Percentiles rank a stretch among this genome's conserved stretches.
Conservation (phyloP, 2,329 filamentous ascomycete species). For the Tolypocladium inflatum region DNA sequence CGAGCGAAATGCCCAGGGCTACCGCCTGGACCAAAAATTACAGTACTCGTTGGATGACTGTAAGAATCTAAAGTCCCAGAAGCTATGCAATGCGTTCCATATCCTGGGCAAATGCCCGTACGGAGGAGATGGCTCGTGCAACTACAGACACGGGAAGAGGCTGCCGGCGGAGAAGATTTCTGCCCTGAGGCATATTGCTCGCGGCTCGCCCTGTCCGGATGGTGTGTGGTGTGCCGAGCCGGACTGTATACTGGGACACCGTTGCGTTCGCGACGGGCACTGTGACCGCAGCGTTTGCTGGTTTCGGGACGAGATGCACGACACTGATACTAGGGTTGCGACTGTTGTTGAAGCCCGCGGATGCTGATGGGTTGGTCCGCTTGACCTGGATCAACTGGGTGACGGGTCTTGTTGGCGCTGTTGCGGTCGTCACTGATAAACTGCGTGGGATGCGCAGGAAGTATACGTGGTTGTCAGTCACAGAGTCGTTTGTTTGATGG, state of each 20-base stretch:
- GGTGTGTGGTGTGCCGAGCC: neutral
- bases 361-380: neutral
- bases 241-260: neutral
- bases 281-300: neutral
- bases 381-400: neutral
- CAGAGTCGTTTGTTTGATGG: no score
- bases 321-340: neutral
- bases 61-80: neutral
- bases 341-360: neutral
- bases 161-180: neutral
- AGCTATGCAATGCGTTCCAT: neutral
- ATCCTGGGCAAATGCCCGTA: neutral
- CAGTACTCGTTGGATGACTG: neutral
- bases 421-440: neutral
- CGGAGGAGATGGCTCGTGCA: neutral
- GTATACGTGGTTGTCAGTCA: no score
- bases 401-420: neutral
- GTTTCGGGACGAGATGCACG: neutral
- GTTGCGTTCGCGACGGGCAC: neutral
- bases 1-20: neutral
- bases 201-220: neutral
- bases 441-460: no score
- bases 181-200: neutral
- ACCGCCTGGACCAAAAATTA: neutral
- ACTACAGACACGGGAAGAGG: neutral